Base-by-base conservation (phyloP, 2,329 filamentous ascomycete genomes). In the Aspergillus sp. region DNA sequence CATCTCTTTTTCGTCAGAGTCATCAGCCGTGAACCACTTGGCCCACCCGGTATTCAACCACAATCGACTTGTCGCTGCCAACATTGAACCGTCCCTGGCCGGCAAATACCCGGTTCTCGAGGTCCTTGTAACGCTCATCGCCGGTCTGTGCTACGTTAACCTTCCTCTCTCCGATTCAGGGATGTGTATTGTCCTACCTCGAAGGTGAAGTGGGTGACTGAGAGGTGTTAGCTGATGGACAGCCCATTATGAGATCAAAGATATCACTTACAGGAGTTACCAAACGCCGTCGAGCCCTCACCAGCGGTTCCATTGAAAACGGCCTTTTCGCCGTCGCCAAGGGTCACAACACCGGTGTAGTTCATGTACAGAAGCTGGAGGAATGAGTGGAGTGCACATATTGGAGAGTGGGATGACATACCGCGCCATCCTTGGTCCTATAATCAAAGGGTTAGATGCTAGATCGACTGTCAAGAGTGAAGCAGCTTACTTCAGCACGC, bases 21-120 rank as follows among this genome's bases (percentile, higher is more conserved):
- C 26, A 30, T 56, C 50, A 65, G 17, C 54, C 61, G 35, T 61
- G 55, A 45, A 65, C 49, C 43, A 73, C 69, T 61, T 70, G 66
- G 55, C 73, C 71, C 51, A 76, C 67, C 42, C 70, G 69, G 54
- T 76, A 76, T 58, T 76, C 73, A 16, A 75, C 73, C 32, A 72
- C 60, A 4, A 68, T 47, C 0, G 64, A 62, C 55, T 72, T 67
- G 16, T 64, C 73, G 53, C 66, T 62, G 54, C 71, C 65, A 17
- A 67, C 58, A n/a, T 64, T 60, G 60, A 77, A 75, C 9, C 66
- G 69, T 11, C 73, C 74, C 33, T 71, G 61, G 3, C 63, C 74
- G 22, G 75, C 72, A 50, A 74, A 76, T 3, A 73, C 63, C 3
- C 65, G 60, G 45, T 62, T 67, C 50, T 77, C 74, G 7, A 77